Conservation (phyloP, 106 monocot species). For the Phalaenopsis equestris region DNA sequence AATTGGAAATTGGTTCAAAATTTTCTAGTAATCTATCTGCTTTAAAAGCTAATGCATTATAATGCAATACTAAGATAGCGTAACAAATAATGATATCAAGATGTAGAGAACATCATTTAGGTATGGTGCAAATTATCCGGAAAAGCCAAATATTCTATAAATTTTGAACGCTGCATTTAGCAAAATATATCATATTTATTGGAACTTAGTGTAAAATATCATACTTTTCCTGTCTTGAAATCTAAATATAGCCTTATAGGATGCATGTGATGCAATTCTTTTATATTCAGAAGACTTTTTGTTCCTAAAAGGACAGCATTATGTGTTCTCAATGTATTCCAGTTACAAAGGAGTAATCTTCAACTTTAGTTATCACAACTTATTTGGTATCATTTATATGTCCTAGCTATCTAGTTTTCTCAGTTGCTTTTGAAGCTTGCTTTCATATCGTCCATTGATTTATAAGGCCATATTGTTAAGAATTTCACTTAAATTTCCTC, state of each 20-base stretch:
- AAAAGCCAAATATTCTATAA: not conserved
- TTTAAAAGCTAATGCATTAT: not conserved
- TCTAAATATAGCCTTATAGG: not conserved
- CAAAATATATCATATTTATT: not conserved
- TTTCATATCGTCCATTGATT: not conserved
- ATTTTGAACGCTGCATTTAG: not conserved
- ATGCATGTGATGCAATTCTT: not conserved
- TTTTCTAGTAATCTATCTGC: not conserved
- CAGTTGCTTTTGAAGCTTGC: not conserved
- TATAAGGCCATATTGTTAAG: not conserved
- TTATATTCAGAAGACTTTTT: not conserved
- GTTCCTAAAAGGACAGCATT: not conserved
- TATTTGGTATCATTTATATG: not conserved
- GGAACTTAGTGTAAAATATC: too few relatives aligned
- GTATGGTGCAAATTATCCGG: not conserved
- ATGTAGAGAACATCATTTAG: not conserved
- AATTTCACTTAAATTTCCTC: not conserved
- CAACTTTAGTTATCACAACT: not conserved
- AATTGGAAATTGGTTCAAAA: not conserved
- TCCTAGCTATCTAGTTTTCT: not conserved
- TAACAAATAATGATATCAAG: not conserved
- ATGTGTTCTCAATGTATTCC: not conserved
- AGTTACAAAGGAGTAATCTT: not conserved
- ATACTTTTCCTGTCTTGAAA: too few relatives aligned
- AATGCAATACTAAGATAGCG: not conserved